Base-by-base conservation (phyloP, 2,329 filamentous ascomycete species). In the Trichoderma koningii region DNA sequence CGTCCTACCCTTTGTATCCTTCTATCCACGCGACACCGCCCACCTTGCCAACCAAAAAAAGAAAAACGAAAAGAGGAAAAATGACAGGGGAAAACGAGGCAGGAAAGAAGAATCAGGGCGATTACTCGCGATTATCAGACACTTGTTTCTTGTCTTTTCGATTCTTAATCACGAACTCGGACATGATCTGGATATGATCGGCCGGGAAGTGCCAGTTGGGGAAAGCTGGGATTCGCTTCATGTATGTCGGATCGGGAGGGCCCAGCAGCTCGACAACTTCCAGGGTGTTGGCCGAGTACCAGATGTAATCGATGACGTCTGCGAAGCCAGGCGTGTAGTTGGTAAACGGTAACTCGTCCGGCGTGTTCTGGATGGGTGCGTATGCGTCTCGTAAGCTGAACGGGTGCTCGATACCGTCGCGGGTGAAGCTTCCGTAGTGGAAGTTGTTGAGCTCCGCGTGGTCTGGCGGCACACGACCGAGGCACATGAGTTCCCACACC, bases 301-400 rank as follows among this genome's bases (percentile, higher is more conserved):
- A 98, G 72, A 99, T 92, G 77, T 98, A 97, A 76, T 99, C 95
- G 70, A 99, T 90, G 65, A 96, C 91, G 68, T 93, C 93, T 59
- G 87, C 86, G 79, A 97, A 99, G n/a, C 88, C 87, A 1, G 95
- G 93, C 15, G 93, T 96, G 78, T 98, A 99, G 78, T 99, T 99
- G 53, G 95, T 99, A 76, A 97, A 99, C 5, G 88, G 87, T 71
- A 98, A 81, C 75, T 97, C 92, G 65, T 93, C 90, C 7, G 89
- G 88, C 42, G 95, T 87, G 73, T 94, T 90, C 68, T 89, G 89
- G 60, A 96, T 89, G 68, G 90, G 86, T 42, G 87, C 86, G 76
- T 99, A 99, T 3, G 93, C 89, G 23, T 95, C 97, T 73, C 95
- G 92, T 69, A 99, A 82, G 73, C 89, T 94, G 81, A 98, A 99